Conservation (phyloP, 441 rosid genomes). For the Gossypium lobatum region DNA sequence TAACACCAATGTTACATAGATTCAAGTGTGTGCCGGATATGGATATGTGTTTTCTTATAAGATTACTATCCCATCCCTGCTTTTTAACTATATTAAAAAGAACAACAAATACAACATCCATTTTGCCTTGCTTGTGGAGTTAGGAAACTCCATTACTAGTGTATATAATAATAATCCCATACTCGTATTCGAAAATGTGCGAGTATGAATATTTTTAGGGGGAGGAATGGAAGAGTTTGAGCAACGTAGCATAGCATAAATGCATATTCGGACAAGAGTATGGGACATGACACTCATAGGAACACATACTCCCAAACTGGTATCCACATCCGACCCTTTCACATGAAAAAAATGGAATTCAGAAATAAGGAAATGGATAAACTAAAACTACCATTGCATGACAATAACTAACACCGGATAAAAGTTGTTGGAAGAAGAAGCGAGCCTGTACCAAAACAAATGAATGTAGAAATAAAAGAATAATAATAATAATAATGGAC, state of each 20-base stretch:
- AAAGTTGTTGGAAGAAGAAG: constrained; percentile 65
- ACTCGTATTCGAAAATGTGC: too few species aligned
- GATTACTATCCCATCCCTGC: not conserved
- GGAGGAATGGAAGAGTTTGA: not conserved
- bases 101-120: too few species aligned
- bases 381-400: constrained; percentile 52
- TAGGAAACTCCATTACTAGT: too few species aligned
- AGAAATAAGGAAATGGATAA: not conserved
- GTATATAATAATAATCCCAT: not conserved
- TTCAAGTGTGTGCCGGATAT: not conserved
- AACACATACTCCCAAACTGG: too few species aligned
- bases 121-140: too few species aligned
- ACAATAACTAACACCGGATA: constrained; percentile 70
- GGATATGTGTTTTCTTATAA: not conserved
- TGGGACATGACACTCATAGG: too few species aligned
- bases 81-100: too few species aligned
- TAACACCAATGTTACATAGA: not conserved
- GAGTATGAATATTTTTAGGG: too few species aligned
- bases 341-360: not conserved
- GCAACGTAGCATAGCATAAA: not conserved
- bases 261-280: too few species aligned
- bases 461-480: not conserved
- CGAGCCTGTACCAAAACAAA: constrained; percentile 42
- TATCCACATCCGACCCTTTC: not conserved
- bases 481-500: not conserved